Evolutionary conservation across 1,284 basidiomycete genomes (phyloP), one percentile per base, ranked within the genome.

Genomic region (Porodaedalea pini): DNA sequence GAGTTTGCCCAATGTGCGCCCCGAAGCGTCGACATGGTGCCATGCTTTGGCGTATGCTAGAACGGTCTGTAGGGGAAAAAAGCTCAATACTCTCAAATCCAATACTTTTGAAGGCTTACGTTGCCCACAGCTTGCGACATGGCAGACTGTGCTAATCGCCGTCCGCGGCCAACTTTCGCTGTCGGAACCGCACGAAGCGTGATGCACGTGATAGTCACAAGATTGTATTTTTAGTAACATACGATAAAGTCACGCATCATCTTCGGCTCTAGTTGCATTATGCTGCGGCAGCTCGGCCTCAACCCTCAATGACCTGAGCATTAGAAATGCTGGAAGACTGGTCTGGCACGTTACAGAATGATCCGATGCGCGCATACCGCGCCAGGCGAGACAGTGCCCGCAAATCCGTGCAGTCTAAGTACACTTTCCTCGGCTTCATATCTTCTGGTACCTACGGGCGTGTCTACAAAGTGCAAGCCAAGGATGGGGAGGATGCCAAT

Each of bases 361-460:
- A 92, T 66, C 80, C 86, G 2, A 95, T 95, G 93, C 83, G 85
- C 58, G 74, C 83, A n/a, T 96, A 94, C 69, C 85, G 92, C 34
- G 78, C 82, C 17, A 90, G 86, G 68, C 81, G 87, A 60, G 92
- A 95, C 67, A 74, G 76, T 3, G 77, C 82, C 7, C 84, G 85
- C 57, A 77, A 76, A 27, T 78, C 81, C 1, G 91, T 94, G 10
- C 75, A 83, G 10, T 85, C 84, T 54, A 92, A 90, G 69, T 99
- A 99, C 74, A 79, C 81, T 57, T 97, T 99, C 63, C 79, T 97
- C 2, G 97, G 97, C 6, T 99, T 99, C 75, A 94, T 99, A 64
- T 97, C 94, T 6, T 96, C 94, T 3, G 96, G 96, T 17, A 99
- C 97, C 0, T 99, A 99, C 68, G 97, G 97, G 0, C 81, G 94